These are phyloP conservation scores for Skeletonema grethae DNA, from an alignment of 108 stramenopile genomes.

Conservation along the genomic window DNA sequence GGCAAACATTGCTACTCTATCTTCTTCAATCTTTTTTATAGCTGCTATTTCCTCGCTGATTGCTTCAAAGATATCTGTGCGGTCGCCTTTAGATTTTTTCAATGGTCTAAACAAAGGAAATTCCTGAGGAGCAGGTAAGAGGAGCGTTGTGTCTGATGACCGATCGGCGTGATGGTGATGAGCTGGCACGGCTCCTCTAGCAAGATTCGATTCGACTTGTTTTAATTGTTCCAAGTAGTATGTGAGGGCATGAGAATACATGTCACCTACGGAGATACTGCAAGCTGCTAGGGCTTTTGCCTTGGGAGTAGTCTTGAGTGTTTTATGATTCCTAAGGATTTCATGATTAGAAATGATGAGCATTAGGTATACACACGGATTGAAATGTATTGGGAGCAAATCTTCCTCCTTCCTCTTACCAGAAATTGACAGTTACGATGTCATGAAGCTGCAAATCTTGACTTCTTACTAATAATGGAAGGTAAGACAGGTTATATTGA, in stretches of 20 bases:
- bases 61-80: conserved; percentile 27
- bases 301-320: conserved; percentile 27
- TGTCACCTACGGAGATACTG: conserved; percentile 38
- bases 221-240: conserved; percentile 31
- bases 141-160: neutral
- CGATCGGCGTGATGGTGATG: neutral
- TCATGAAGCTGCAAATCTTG: conserved; percentile 32
- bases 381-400: neutral
- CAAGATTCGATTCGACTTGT: conserved; percentile 11
- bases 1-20: conserved; percentile 2
- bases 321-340: conserved; percentile 31
- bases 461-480: too few relatives aligned
- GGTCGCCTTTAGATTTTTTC: conserved; percentile 11
- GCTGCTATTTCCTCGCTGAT: conserved; percentile 39
- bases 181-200: conserved; percentile 8
- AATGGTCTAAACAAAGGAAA: conserved; percentile 32
- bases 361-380: neutral
- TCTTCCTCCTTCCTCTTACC: conserved; percentile 6
- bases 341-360: neutral
- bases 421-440: conserved; percentile 35
- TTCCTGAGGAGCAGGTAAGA: conserved; percentile 36
- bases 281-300: conserved; percentile 31
- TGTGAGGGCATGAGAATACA: conserved; percentile 25
- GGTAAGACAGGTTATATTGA: too few relatives aligned
- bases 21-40: conserved; percentile 44